A percentile compares a stretch with the other conserved stretches of the same genome.
Conservation (phyloP, 306 rosid genomes). For the Trichosanthes cucumerina region DNA sequence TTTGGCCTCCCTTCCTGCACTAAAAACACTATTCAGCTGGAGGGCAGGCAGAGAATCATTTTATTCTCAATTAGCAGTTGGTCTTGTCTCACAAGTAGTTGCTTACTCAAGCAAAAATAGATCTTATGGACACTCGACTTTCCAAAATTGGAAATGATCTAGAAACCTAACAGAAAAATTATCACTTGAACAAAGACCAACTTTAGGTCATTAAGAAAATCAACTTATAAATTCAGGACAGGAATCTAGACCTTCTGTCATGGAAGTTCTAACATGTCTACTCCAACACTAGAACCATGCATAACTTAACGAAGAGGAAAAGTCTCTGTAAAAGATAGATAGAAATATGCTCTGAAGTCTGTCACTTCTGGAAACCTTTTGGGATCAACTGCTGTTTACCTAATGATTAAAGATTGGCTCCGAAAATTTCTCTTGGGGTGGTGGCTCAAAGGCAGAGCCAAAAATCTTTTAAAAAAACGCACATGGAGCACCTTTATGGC, state of each 20-base stretch:
- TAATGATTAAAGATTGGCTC: neutral
- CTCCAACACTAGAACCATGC: neutral
- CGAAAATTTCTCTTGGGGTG: neutral
- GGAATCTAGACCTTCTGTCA: neutral
- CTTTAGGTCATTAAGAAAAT: neutral
- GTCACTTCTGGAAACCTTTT: neutral
- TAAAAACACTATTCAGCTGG: neutral
- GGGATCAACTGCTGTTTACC: neutral
- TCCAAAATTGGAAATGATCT: neutral
- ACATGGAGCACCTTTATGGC: neutral
- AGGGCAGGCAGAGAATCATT: neutral
- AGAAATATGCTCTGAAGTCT: neutral
- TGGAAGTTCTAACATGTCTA: neutral
- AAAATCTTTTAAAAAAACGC: neutral
- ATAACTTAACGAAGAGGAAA: neutral
- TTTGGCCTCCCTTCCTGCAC: neutral
- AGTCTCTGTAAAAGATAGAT: neutral
- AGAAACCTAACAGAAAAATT: neutral
- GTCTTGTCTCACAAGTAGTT: neutral
- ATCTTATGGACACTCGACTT: neutral
- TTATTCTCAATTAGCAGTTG: neutral
- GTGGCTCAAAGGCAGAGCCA: neutral
- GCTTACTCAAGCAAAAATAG: neutral
- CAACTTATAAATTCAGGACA: neutral
- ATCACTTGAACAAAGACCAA: neutral